These are phyloP conservation scores for Hippophae tibetana DNA, from an alignment of 306 rosid genomes.

Conservation along the genomic window DNA sequence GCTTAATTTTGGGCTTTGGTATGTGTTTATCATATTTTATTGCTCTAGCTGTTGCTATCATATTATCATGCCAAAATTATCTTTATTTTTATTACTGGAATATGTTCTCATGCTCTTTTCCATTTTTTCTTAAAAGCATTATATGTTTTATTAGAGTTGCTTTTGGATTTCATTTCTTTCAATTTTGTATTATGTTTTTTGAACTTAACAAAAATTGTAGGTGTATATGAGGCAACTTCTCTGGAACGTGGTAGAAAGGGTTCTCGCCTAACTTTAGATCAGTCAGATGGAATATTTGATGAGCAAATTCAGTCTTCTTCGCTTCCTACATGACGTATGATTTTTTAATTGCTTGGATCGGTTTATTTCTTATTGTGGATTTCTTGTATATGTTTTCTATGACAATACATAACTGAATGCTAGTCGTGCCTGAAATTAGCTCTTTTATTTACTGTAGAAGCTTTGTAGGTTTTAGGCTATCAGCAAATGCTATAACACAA, in stretches of 20 bases:
- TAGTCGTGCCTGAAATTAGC: background rate
- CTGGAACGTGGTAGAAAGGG: constrained; percentile 69
- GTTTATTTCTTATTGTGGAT: constrained; percentile 10
- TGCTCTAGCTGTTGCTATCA: background rate
- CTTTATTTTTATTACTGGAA: background rate
- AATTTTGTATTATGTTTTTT: background rate
- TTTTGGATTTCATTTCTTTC: background rate
- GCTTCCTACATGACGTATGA: constrained; percentile 82
- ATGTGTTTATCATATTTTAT: constrained; percentile 24
- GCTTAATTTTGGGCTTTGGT: constrained; percentile 89
- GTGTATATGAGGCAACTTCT: constrained; percentile 84
- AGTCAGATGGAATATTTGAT: constrained; percentile 46
- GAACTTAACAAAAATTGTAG: constrained; percentile 31
- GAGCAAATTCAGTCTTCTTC: constrained; percentile 57
- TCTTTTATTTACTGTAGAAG: background rate
- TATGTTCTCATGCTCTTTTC: background rate
- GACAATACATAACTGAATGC: too few species aligned
- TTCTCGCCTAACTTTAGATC: constrained; percentile 40
- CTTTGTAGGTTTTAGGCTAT: background rate
- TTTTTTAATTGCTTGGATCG: constrained; percentile 6
- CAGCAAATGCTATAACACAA: background rate
- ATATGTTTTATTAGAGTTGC: background rate
- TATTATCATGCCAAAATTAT: background rate
- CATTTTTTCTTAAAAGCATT: too few species aligned
- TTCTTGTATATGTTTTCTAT: too few species aligned